Base-by-base conservation (phyloP, 139 green algal genomes). In the Chlorella ohadii region DNA sequence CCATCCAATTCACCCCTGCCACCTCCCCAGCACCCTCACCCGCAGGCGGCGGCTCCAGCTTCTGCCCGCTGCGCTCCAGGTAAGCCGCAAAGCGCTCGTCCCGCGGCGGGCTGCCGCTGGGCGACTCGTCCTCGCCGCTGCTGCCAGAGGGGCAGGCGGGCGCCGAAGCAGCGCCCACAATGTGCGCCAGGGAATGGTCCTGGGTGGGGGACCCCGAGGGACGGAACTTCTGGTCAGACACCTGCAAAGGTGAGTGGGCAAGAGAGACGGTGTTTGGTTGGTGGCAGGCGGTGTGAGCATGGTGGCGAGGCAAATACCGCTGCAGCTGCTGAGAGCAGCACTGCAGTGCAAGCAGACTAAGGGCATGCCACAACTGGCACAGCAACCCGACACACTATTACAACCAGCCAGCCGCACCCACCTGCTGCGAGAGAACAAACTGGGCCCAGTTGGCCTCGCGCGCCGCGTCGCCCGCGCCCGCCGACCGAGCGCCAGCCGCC, bases 151-250 rank as follows among this genome's bases (percentile, higher is more conserved):
- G 16, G 76, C 22, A 56, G 51, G 33, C 27, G 70, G 28, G 16
- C 36, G 38, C 34, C 11, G 38, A 27, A 17, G 55, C 70, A 0
- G 31, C 34, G 28, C 55, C 39, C 31, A 68, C 38, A 1, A 91
- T 72, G 47, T 27, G 56, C 34, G 59, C 72, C 33, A 93, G 78
- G 23, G 68, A 83, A 38, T 44, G 64, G 64, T 90, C 88, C 39
- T 78, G 81, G 16, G 77, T 44, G 11, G 91, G 91, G 9, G 74
- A 88, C 23, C 90, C 90, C 27, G 79, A 87, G 55, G 90, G 90
- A 7, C 91, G 83, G 57, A 33, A 87, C 84, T 94, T 93, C 23
- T 91, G 79, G 78, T 94, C 92, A 63, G 89, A 17, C 55, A 85
- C 76, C 74, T 70, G 56, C 56, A 65, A 11, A 22, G 56, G 34